Evolutionary conservation across 1,284 basidiomycete genomes (phyloP), one percentile per base, ranked within the genome.

Genomic region (Moniliophthora roreri): DNA sequence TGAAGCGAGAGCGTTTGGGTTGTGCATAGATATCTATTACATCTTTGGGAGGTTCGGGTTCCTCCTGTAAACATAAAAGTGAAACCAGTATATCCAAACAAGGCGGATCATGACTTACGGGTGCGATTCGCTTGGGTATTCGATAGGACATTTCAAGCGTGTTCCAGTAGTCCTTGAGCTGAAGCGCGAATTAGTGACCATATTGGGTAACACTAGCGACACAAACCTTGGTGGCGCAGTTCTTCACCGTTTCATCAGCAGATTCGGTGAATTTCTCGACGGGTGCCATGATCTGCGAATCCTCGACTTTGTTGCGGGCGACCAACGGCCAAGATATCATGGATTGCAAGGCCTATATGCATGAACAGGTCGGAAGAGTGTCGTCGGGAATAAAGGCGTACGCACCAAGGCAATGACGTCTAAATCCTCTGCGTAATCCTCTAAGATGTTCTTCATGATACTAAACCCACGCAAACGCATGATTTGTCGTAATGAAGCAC

Each of bases 401-500:
- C 83, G 54, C 60, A 89, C 92, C 59, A 90, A 71, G 8, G 80
- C 69, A 32, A 89, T 74, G 28, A 98, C 77, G 37, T 95, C 90
- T 21, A 75, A 60, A 61, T 98, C 92, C 26, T 82, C 78, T 13
- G 70, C 68, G 64, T 94, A 79, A 63, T 98, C 95, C 46, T 90
- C 84, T 28, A 98, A 73, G 41, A 98, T 79, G 65, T 90, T 93
- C 45, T 83, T 88, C 92, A 98, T 95, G 20, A 96, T 75, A 68
- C 89, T 92, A 67, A 97, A 95, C 1, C 95, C 95, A 68, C 97
- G 93, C 64, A 98, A 76, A 26, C 95, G 89, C 84, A 98, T 92
- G 50, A 98, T 78, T 65, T 93, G 85, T 41, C 93, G 82, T 35
- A 95, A 79, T 16, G 93, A 85, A 0, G 81, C 77, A 40, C 84